Evolutionary conservation across 306 rosid genomes (phyloP).

Genomic region (Cicer chorassanicum): DNA sequence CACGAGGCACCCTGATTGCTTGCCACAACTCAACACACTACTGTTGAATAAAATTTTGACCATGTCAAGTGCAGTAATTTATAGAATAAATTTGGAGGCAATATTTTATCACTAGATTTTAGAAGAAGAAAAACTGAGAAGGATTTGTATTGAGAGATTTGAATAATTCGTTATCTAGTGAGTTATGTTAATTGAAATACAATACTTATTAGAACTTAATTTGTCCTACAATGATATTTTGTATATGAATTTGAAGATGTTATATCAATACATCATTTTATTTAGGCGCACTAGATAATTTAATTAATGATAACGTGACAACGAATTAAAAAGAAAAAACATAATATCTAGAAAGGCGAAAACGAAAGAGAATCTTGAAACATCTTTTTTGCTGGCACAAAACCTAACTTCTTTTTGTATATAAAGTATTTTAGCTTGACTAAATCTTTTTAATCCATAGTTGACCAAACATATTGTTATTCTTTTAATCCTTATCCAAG

Average conservation of each 20-base stretch:
- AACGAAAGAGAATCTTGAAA: constrained; percentile 19
- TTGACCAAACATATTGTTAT: constrained; percentile 20
- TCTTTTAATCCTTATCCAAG: constrained; percentile 39
- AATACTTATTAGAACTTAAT: no score
- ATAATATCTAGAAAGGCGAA: neutral
- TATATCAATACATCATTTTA: neutral
- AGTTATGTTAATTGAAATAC: no score
- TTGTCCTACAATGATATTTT: no score
- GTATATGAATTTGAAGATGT: neutral
- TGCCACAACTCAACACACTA: no score
- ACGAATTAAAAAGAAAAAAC: neutral
- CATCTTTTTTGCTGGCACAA: constrained; percentile 36
- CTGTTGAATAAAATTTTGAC: no score
- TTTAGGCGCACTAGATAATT: neutral
- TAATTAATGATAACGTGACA: constrained; percentile 10
- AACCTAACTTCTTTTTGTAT: constrained; percentile 38
- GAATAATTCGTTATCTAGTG: no score
- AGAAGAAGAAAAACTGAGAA: no score
- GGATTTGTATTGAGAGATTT: no score
- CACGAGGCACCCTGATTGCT: no score
- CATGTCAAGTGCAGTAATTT: no score
- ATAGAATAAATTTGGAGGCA: no score
- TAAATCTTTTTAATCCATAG: constrained; percentile 14
- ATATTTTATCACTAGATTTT: no score
- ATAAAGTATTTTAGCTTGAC: constrained; percentile 18